Percentiles rank a stretch among this genome's conserved stretches.
Evolutionary conservation across 192 early-diverging fungal species (phyloP).

Genomic region (Coemansia sp.): DNA sequence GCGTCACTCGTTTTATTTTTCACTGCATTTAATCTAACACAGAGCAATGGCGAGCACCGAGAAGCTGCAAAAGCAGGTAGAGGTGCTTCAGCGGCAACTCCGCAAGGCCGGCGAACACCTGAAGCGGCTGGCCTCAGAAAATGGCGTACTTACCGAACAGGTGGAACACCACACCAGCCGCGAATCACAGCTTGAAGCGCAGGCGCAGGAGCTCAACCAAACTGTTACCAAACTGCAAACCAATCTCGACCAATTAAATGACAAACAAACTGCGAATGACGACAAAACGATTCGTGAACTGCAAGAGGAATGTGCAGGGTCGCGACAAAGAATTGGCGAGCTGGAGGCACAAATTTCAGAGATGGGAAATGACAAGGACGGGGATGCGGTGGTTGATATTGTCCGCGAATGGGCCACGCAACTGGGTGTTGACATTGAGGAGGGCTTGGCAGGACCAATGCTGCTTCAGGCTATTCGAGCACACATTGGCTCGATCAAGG

Average conservation of each 20-base stretch:
- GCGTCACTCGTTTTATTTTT: background rate
- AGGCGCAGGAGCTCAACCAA: slow-evolving; percentile 19
- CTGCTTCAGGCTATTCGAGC: slow-evolving; percentile 18
- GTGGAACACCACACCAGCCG: slow-evolving; percentile 43
- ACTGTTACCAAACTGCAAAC: slow-evolving; percentile 6
- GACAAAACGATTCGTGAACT: background rate
- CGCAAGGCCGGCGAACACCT: slow-evolving; percentile 56
- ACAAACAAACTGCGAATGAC: background rate
- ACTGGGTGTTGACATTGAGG: slow-evolving; percentile 14
- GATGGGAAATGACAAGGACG: background rate
- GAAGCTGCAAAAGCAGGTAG: slow-evolving; percentile 50
- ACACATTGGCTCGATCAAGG: background rate
- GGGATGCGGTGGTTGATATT: background rate
- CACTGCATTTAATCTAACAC: no score
- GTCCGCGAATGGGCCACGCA: slow-evolving; percentile 28
- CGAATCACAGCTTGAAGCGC: slow-evolving; percentile 23
- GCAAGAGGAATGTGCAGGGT: slow-evolving; percentile 4
- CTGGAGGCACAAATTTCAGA: slow-evolving; percentile 23
- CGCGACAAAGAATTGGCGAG: slow-evolving; percentile 22
- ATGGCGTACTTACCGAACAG: slow-evolving; percentile 48
- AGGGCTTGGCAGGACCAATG: slow-evolving; percentile 10
- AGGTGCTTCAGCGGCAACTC: slow-evolving; percentile 50
- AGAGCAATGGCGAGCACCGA: slow-evolving; percentile 32
- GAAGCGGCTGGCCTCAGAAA: slow-evolving; percentile 57
- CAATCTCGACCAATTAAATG: slow-evolving; percentile 12